phyloP scores from a whole-genome alignment of 164 flowering plant species.

The Chloranthus sessilifolius region DNA sequence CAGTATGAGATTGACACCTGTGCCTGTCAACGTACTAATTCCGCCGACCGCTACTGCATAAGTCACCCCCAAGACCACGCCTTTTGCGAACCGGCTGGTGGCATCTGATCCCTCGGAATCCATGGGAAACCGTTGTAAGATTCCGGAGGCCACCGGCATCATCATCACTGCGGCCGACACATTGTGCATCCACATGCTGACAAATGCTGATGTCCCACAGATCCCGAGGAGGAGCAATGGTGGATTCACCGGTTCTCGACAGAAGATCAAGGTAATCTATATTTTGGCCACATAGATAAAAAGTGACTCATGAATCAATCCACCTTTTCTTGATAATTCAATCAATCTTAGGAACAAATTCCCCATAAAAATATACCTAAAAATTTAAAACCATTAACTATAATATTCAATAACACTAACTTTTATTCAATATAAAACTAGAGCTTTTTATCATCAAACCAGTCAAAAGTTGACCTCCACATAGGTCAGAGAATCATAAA shows the following conservation, averaged over 20 bases:
- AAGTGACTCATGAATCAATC: too few relatives aligned
- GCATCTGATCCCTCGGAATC: constrained; percentile 15
- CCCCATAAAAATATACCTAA: too few relatives aligned
- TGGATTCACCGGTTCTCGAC: constrained; percentile 85
- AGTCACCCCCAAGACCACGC: constrained; percentile 70
- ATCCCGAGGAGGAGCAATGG: constrained; percentile 74
- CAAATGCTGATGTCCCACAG: constrained; percentile 76
- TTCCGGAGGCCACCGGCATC: constrained; percentile 97
- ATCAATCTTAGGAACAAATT: too few relatives aligned
- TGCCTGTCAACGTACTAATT: constrained; percentile 88
- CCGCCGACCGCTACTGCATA: constrained; percentile 78
- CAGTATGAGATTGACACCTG: constrained; percentile 89
- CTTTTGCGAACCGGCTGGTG: constrained; percentile 50
- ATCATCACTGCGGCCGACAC: constrained; percentile 80
- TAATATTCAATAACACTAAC: too few relatives aligned
- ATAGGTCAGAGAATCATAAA: too few relatives aligned
- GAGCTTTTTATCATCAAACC: too few relatives aligned
- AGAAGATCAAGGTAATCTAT: constrained; percentile 75
- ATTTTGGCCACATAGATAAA: neutral
- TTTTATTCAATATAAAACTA: too few relatives aligned
- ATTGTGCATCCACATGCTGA: constrained; percentile 99
- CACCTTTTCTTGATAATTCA: too few relatives aligned
- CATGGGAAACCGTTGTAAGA: constrained; percentile 60
- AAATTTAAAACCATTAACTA: too few relatives aligned
- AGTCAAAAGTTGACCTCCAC: too few relatives aligned